Evolutionary conservation across 2,329 filamentous ascomycete species (phyloP).

Genomic region (Alternaria sp.): DNA sequence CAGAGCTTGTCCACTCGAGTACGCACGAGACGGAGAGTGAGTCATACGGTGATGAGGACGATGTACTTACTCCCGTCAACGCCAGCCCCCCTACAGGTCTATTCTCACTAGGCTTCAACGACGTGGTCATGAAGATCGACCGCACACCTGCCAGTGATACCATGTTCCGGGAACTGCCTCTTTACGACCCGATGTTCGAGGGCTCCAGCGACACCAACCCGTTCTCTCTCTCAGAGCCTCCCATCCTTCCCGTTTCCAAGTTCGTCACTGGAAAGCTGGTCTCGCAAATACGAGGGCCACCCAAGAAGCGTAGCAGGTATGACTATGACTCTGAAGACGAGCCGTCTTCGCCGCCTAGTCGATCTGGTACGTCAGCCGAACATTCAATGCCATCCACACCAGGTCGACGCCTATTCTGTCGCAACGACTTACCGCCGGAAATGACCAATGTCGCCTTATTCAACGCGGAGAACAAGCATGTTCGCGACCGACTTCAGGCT

Average conservation of each 20-base stretch:
- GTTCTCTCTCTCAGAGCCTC: conserved; percentile 48
- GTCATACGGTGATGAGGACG: conserved; percentile 48
- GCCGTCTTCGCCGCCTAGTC: conserved; percentile 40
- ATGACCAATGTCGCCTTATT: conserved; percentile 85
- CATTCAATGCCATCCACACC: conserved; percentile 51
- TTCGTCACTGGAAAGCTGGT: conserved; percentile 83
- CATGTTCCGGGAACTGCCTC: conserved; percentile 78
- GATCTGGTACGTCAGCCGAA: conserved; percentile 51
- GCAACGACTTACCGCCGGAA: conserved; percentile 66
- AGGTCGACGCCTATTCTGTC: conserved; percentile 46
- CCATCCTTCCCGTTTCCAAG: conserved; percentile 84
- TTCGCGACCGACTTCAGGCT: conserved; percentile 87
- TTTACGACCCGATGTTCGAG: conserved; percentile 65
- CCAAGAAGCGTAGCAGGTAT: conserved; percentile 80
- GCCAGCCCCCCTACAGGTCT: conserved; percentile 73
- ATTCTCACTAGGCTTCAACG: conserved; percentile 81
- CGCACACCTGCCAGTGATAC: conserved; percentile 77
- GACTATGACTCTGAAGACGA: conserved; percentile 77
- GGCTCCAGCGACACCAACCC: conserved; percentile 40
- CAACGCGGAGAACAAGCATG: conserved; percentile 84
- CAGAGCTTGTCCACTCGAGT: conserved; percentile 47
- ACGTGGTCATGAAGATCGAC: conserved; percentile 79
- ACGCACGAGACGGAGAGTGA: conserved; percentile 49
- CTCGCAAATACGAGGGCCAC: conserved; percentile 68
- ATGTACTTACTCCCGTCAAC: conserved; percentile 51